A percentile compares a stretch with the other conserved stretches of the same genome.
These are phyloP conservation scores for Dryadomyces quercus-mongolicae DNA, from an alignment of 2,329 filamentous ascomycete genomes.

Conservation along the genomic window DNA sequence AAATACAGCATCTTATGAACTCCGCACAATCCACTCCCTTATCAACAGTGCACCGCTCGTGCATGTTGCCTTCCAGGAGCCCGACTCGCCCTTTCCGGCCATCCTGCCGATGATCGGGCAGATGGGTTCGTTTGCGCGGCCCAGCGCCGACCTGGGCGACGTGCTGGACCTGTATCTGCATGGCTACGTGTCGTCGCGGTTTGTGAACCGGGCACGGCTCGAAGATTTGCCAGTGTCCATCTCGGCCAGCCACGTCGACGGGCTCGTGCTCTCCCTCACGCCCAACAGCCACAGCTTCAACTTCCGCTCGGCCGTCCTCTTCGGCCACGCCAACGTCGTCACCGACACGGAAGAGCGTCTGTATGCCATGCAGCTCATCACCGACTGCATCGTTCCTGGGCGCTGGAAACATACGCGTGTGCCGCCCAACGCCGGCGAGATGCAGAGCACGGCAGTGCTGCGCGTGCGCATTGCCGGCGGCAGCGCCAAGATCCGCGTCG, in stretches of 20 bases:
- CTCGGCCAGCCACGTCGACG: slow-evolving; percentile 64
- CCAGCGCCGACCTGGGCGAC: slow-evolving; percentile 47
- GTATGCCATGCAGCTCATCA: slow-evolving; percentile 69
- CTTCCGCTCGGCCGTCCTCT: slow-evolving; percentile 69
- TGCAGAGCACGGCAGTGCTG: slow-evolving; percentile 63
- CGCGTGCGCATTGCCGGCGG: slow-evolving; percentile 56
- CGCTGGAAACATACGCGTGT: slow-evolving; percentile 59
- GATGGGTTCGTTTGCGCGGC: slow-evolving; percentile 58
- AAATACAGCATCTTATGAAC: slow-evolving; percentile 53
- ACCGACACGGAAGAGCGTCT: slow-evolving; percentile 57
- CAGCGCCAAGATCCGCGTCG: slow-evolving; percentile 62
- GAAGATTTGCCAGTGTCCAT: slow-evolving; percentile 54
- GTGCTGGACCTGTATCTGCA: slow-evolving; percentile 70
- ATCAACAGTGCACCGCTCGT: slow-evolving; percentile 64
- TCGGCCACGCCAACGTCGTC: slow-evolving; percentile 60
- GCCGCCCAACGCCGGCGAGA: slow-evolving; percentile 61
- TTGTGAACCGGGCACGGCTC: slow-evolving; percentile 52
- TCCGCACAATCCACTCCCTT: slow-evolving; percentile 60
- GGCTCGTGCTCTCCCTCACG: slow-evolving; percentile 66
- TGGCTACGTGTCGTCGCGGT: slow-evolving; percentile 67
- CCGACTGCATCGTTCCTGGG: slow-evolving; percentile 55
- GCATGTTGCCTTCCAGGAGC: slow-evolving; percentile 64
- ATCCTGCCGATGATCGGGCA: slow-evolving; percentile 79
- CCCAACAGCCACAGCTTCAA: slow-evolving; percentile 77
- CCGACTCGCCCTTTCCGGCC: slow-evolving; percentile 57